Evolutionary conservation across 1,284 basidiomycete species (phyloP).

Genomic region (Ceratobasidium sp.): DNA sequence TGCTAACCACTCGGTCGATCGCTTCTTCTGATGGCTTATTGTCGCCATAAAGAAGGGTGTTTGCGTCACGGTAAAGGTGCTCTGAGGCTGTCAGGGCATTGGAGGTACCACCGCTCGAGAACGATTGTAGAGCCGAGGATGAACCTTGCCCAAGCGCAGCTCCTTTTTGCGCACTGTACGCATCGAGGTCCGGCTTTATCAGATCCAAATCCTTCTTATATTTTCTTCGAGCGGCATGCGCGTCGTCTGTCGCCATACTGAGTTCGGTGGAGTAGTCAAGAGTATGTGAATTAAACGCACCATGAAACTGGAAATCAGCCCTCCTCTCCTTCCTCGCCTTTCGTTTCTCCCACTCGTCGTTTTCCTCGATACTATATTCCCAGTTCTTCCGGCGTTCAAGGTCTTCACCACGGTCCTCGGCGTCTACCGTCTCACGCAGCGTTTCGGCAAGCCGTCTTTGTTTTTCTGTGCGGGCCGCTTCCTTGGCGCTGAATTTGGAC

Average conservation of each 20-base stretch:
- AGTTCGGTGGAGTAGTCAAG: neutral
- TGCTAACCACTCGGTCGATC: constrained; percentile 89
- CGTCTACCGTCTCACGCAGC: constrained; percentile 87
- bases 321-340: constrained; percentile 75
- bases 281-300: constrained; percentile 56
- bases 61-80: constrained; percentile 88
- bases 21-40: constrained; percentile 94
- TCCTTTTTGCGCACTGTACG: constrained; percentile 89
- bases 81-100: constrained; percentile 68
- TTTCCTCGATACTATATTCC: constrained; percentile 95
- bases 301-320: constrained; percentile 84
- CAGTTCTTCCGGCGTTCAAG: constrained; percentile 84
- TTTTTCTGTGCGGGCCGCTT: constrained; percentile 82
- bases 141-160: constrained; percentile 70
- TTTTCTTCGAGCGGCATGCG: constrained; percentile 84
- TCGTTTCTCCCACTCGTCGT: constrained; percentile 94
- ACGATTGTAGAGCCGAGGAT: constrained; percentile 49
- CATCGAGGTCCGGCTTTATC: constrained; percentile 85
- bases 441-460: constrained; percentile 89
- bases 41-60: constrained; percentile 91
- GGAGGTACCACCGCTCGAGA: constrained; percentile 42
- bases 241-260: constrained; percentile 73
- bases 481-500: constrained; percentile 77
- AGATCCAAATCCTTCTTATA: constrained; percentile 92
- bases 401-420: constrained; percentile 83